Conservation (phyloP, 768 basidiomycete species). For the Pluteus cervinus region DNA sequence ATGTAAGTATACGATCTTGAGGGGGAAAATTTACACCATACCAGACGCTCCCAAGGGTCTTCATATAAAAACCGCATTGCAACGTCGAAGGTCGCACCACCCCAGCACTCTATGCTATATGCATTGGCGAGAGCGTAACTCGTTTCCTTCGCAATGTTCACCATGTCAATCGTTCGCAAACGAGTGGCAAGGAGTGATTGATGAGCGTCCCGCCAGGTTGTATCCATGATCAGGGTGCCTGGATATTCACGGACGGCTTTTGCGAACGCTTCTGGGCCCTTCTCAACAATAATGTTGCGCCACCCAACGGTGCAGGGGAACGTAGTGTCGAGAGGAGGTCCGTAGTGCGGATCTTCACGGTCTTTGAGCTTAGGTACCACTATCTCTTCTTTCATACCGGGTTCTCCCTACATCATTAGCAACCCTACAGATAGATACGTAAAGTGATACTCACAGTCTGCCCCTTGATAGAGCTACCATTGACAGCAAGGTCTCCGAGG, state of each 20-base stretch:
- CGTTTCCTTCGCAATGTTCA: constrained; percentile 97
- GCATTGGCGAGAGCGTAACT: constrained; percentile 93
- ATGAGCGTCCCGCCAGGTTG: constrained; percentile 99
- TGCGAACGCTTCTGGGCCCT: constrained; percentile 97
- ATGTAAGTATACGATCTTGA: constrained; percentile 10
- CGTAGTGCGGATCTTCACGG: constrained; percentile 65
- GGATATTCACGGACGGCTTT: constrained; percentile 96
- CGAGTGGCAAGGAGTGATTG: constrained; percentile 97
- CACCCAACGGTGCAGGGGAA: constrained; percentile 86
- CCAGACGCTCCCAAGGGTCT: constrained; percentile 98
- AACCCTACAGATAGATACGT: too few species aligned
- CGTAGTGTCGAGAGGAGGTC: constrained; percentile 69
- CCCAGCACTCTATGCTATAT: constrained; percentile 98
- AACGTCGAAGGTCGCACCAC: constrained; percentile 98
- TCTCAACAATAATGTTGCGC: constrained; percentile 98
- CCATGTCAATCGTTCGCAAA: constrained; percentile 93
- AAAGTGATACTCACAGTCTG: constrained; percentile 46
- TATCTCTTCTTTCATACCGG: constrained; percentile 87
- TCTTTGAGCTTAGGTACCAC: constrained; percentile 76
- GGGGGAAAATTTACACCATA: constrained; percentile 25
- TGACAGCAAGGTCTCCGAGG: constrained; percentile 96
- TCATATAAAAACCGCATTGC: constrained; percentile 99
- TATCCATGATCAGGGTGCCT: constrained; percentile 95
- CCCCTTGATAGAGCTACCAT: constrained; percentile 96
- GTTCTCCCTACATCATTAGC: constrained; percentile 68